phyloP scores from a whole-genome alignment of 177 flowering plant species.

The Vitis hybrid region DNA sequence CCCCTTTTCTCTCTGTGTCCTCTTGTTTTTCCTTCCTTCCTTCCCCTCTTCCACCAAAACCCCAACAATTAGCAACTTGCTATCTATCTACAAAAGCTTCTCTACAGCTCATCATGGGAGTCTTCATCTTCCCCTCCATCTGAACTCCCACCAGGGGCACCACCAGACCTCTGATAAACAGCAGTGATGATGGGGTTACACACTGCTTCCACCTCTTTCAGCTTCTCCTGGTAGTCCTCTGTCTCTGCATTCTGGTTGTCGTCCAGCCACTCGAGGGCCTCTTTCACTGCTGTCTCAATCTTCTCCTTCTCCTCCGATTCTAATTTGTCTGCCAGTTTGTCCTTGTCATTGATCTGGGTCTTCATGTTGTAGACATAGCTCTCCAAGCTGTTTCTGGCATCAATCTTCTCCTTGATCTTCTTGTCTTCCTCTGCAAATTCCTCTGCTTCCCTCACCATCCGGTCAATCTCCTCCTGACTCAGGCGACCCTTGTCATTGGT shows the following conservation, averaged over 20 bases:
- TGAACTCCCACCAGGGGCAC: constrained; percentile 28
- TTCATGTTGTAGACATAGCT: constrained; percentile 38
- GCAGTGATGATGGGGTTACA: constrained; percentile 41
- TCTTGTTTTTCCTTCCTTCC: too few species aligned
- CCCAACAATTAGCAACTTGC: background rate
- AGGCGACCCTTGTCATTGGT: constrained; percentile 37
- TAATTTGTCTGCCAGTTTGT: constrained; percentile 38
- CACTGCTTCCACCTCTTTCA: constrained; percentile 42
- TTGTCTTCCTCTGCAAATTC: constrained; percentile 43
- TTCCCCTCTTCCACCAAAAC: background rate
- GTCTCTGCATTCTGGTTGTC: constrained; percentile 37
- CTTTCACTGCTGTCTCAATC: constrained; percentile 34
- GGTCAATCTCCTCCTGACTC: constrained; percentile 37
- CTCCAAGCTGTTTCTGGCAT: constrained; percentile 32
- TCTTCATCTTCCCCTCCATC: constrained; percentile 27
- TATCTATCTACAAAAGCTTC: background rate
- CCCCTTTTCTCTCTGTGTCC: too few species aligned
- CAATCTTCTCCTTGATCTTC: constrained; percentile 36
- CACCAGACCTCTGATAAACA: constrained; percentile 54
- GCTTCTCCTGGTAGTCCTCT: constrained; percentile 39
- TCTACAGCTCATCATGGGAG: constrained; percentile 43
- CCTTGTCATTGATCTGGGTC: constrained; percentile 33
- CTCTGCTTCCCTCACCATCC: constrained; percentile 36
- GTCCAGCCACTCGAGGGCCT: constrained; percentile 41
- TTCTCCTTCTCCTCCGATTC: constrained; percentile 40